Evolutionary conservation across 2,329 filamentous ascomycete genomes (phyloP), one percentile per base, ranked within the genome.

Genomic region (Penicillium italicum): DNA sequence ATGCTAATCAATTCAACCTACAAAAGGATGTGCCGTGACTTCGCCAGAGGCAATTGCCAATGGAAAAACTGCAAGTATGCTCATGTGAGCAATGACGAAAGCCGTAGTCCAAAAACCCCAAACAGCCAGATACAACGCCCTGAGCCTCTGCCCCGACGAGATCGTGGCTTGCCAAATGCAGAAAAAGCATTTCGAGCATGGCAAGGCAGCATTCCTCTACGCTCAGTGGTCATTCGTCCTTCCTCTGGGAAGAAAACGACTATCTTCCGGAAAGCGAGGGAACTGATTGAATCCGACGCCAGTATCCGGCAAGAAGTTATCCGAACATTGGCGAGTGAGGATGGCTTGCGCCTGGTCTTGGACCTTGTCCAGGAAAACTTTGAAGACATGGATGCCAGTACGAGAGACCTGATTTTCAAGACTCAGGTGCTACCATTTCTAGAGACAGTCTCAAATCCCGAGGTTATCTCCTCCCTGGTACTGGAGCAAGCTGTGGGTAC

Each of bases 401-500:
- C 50, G 11, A 63, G 57, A 48, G 50, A 51, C 6, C 14, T 56
- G 16, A 55, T 67, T 5, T 63, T 69, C 24, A 31, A 44, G 14
- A 61, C 57, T 6, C 58, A 72, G 50, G 64, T 76, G 26, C 57
- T 78, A 12, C 76, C 76, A 0, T 74, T 80, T 48, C 66, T 79
- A 34, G 62, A 69, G 44, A 72, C 69, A 6, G 67, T 80, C 28
- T 73, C 76, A 1, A 67, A 79, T 57, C 65, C 70, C 0, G 68
- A 74, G 36, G 69, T 80, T 1, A 60, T 77, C 24, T 69, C 68
- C 6, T 80, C 77, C 0, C 55, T 76, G 11, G 63, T 79, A 2
- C 59, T 80, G 5, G 75, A 80, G 55, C 66, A 69, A 14, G 64
- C 72, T 2, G 66, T 79, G 12, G 73, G 70, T 18, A 77, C 71